Evolutionary conservation across 75 land plant species (phyloP).

Genomic region (Chamaecyparis obtusa): DNA sequence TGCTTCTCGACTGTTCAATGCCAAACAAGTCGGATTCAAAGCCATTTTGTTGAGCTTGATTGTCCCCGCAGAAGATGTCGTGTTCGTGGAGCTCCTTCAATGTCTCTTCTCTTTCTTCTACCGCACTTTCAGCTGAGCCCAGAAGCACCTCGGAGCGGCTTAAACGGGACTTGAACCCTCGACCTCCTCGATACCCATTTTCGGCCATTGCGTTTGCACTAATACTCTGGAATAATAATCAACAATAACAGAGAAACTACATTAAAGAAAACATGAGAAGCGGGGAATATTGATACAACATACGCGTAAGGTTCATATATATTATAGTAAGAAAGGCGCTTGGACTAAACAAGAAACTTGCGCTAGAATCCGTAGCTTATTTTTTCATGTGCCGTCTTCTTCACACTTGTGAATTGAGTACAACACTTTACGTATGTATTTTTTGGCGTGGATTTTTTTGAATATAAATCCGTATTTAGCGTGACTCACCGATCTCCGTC

Average conservation of each 20-base stretch:
- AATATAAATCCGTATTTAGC: too few species aligned
- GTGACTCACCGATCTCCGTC: neutral
- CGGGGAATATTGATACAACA: neutral
- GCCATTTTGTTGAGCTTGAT: neutral
- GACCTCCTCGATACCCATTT: neutral
- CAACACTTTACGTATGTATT: neutral
- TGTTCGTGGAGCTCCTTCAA: neutral
- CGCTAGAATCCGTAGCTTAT: neutral
- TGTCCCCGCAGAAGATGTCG: neutral
- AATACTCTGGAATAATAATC: neutral
- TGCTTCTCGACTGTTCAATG: neutral
- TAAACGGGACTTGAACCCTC: neutral
- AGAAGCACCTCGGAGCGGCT: slow-evolving; percentile 20
- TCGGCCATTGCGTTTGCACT: neutral
- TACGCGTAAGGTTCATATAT: too few species aligned
- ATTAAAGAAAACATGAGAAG: neutral
- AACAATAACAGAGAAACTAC: neutral
- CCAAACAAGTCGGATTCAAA: neutral
- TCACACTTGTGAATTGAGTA: neutral
- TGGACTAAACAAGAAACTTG: neutral
- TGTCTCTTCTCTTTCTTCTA: neutral
- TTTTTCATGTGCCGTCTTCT: neutral
- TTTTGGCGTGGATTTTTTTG: neutral
- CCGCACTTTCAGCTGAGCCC: neutral
- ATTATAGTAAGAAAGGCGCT: neutral